phyloP scores from a whole-genome alignment of 306 rosid species.

The Luffa aegyptiaca region DNA sequence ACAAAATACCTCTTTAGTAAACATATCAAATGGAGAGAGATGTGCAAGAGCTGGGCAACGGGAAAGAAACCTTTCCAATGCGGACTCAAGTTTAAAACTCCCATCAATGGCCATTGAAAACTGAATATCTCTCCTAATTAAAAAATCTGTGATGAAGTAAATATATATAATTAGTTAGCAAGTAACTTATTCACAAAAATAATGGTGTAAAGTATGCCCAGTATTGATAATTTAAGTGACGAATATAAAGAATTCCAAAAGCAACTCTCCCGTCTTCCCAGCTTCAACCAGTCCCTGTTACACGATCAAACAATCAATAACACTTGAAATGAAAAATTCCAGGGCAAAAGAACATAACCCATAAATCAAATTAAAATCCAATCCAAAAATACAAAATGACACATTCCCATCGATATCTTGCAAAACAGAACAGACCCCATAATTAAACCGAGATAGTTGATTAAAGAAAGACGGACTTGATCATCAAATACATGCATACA shows the following conservation, averaged over 20 bases:
- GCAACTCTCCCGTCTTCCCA: not conserved
- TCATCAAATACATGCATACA: not conserved
- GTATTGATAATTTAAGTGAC: not conserved
- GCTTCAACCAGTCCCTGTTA: not conserved
- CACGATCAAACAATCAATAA: not conserved
- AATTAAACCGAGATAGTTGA: not conserved
- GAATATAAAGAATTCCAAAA: not conserved
- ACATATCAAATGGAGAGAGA: constrained; percentile 23
- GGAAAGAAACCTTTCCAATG: constrained; percentile 52
- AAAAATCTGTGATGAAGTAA: not conserved
- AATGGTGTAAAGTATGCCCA: not conserved
- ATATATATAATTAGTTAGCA: not conserved
- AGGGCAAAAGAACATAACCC: not conserved
- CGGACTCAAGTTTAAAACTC: constrained; percentile 41
- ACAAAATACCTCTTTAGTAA: constrained; percentile 32
- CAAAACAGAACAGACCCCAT: not conserved
- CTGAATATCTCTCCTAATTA: constrained; percentile 7
- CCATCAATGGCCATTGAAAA: constrained; percentile 59
- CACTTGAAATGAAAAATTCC: too few species aligned
- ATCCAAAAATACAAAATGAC: not conserved
- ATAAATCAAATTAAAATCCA: not conserved
- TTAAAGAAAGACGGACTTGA: not conserved
- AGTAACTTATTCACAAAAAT: not conserved
- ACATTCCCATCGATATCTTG: not conserved
- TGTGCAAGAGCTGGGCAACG: constrained; percentile 64